Evolutionary conservation across 768 basidiomycete genomes (phyloP), one percentile per base, ranked within the genome.

Genomic region (Tulasnella sp.): DNA sequence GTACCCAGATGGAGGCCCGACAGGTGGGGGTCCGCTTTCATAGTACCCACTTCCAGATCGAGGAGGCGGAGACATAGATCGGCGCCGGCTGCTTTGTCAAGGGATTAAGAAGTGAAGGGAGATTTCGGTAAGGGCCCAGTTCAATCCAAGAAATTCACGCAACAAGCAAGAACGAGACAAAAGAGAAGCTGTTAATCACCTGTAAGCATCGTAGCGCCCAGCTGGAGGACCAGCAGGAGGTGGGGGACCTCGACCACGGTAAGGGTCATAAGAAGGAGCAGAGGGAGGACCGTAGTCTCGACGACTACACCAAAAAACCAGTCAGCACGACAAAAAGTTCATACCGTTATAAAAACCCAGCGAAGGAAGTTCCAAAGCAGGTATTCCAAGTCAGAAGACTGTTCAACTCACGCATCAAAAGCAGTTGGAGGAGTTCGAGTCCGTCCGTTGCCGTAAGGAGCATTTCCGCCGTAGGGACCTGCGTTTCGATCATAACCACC

Each of bases 21-120:
- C 34, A 69, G 83, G 77, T 74, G 80, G 78, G 14, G 76, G 76
- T 40, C 79, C 81, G 60, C 78, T 75, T 64, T 81, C 76, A 74
- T 75, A 76, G 41, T 80, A 64, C 42, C 80, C 80, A 69, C 92
- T 85, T 83, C 83, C 85, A 81, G 90, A 86, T 64, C 90, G 88
- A 80, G 89, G 86, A 81, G 89, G 89, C 79, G 92, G 92, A 83
- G 93, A 94, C 83, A 91, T 89, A 46, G 94, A 95, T 77, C 93
- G 92, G 83, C 93, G 92, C 80, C 77, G 77, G 58, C 77, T 78
- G 60, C 34, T 58, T 54, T 50, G 54, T 34, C 75, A 28, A 31
- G 31, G 37, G 37, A 11, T 64, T 64, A 64, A 64, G n/a, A 58
- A 28, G 24, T 28, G 31, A 64, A 64, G 31, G 60, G 60, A 64